Base-by-base conservation (phyloP, 495 filamentous ascomycete genomes). In the Podospora pseudopauciseta region DNA sequence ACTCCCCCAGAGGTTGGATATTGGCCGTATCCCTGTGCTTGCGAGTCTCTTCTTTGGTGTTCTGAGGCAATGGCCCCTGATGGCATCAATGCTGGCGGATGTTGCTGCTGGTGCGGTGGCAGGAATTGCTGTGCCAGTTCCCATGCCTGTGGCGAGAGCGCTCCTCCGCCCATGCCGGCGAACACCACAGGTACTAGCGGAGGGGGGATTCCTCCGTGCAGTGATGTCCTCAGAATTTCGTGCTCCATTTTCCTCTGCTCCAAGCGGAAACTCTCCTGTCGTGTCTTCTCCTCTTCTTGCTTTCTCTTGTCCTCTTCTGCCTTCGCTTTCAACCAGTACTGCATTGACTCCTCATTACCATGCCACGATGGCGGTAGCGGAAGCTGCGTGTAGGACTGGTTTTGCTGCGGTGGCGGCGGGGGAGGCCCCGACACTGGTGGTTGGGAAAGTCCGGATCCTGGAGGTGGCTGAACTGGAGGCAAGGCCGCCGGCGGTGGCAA, bases 131-230 rank as follows among this genome's bases (percentile, higher is more conserved):
- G 91, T 57, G 89, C 81, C 87, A 87, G 89, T 72, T 97, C 93
- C 60, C 90, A 82, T 20, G 87, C 81, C 15, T 75, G 79, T 60
- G 84, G 82, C 19, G 81, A 73, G 39, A 84, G 81, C 9, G 88
- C 75, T 66, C 88, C 89, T 34, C 89, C 87, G 27, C 88, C 89
- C 78, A 96, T 90, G 54, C 91, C 92, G 15, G 91, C 90, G 76
- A 97, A 97, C 63, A 99, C 90, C 70, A 96, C 84, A 19, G 95
- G 95, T 53, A 97, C 86, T 84, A 97, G 86, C 55, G 91, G 83
- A 53, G 93, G 92, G 20, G 95, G 93, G 53, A 99, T 86, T 23
- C 93, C 93, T 28, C 90, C 88, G 67, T 85, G 82, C 68, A 96
- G 77, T 39, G 93, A 92, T 65, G 95, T 91, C 68, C 87, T 83